These are phyloP conservation scores for Candida coquimbonensis DNA, from an alignment of 805 yeast species.

Conservation along the genomic window DNA sequence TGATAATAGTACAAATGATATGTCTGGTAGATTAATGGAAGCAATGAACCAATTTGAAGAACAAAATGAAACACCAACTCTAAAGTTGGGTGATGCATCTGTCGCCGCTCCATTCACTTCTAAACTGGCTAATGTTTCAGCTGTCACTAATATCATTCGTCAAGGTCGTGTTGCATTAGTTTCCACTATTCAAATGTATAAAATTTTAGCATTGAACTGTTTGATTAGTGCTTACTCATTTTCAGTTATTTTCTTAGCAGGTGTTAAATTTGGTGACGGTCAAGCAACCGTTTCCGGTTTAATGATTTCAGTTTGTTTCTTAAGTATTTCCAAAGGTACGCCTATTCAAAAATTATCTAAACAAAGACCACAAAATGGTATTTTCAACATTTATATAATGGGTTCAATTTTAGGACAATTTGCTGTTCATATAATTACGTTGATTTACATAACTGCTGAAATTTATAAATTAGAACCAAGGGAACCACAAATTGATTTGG, in stretches of 20 bases:
- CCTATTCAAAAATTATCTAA: slow-evolving; percentile 84
- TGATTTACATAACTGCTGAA: slow-evolving; percentile 76
- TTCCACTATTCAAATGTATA: slow-evolving; percentile 97
- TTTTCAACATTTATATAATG: slow-evolving; percentile 92
- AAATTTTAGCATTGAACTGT: slow-evolving; percentile 94
- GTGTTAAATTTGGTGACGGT: slow-evolving; percentile 96
- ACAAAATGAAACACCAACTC: slow-evolving; percentile 77
- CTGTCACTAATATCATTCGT: slow-evolving; percentile 89
- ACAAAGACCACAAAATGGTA: slow-evolving; percentile 96
- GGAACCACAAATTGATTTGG: slow-evolving; percentile 83
- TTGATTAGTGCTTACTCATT: slow-evolving; percentile 93
- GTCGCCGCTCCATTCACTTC: slow-evolving; percentile 99
- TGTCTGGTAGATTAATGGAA: slow-evolving; percentile 62
- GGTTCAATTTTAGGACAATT: slow-evolving; percentile 96
- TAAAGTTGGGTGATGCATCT: slow-evolving; percentile 96
- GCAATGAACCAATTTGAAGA: slow-evolving; percentile 50
- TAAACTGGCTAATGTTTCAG: slow-evolving; percentile 81
- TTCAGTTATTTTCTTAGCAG: slow-evolving; percentile 90
- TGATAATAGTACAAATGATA: slow-evolving; percentile 32
- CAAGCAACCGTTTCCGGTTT: slow-evolving; percentile 97
- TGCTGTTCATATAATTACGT: slow-evolving; percentile 80
- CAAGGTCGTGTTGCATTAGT: slow-evolving; percentile 98
- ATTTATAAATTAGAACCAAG: slow-evolving; percentile 89
- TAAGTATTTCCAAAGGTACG: slow-evolving; percentile 89
- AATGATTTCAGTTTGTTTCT: slow-evolving; percentile 86